Evolutionary conservation across 352 stramenopile species (phyloP).

Genomic region (Phytophthora brassicae): DNA sequence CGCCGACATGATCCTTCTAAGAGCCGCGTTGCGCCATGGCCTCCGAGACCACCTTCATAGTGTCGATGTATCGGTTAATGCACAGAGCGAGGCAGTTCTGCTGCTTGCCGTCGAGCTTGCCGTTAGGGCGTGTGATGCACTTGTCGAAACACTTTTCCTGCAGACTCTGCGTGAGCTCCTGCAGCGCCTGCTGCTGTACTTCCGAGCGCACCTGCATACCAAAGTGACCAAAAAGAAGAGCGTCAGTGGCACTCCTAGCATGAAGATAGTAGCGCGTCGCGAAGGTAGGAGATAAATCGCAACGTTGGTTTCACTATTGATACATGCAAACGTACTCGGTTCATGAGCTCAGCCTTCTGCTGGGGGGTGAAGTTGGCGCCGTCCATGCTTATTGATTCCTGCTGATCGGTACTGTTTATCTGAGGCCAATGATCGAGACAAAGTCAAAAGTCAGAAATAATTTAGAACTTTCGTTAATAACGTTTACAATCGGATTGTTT

Average conservation of each 20-base stretch:
- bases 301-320: background rate
- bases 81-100: constrained; percentile 89
- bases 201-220: constrained; percentile 72
- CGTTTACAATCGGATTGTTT: too few species aligned
- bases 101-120: constrained; percentile 89
- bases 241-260: too few species aligned
- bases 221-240: background rate
- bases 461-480: constrained; percentile 3
- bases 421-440: background rate
- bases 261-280: background rate
- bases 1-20: constrained; percentile 34
- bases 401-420: background rate
- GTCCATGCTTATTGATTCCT: constrained; percentile 53
- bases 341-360: constrained; percentile 86
- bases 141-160: constrained; percentile 92
- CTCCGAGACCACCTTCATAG: constrained; percentile 89
- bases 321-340: constrained; percentile 58
- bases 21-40: constrained; percentile 74
- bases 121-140: constrained; percentile 78
- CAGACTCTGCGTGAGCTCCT: constrained; percentile 86
- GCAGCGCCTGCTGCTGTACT: constrained; percentile 79
- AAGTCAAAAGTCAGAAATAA: background rate
- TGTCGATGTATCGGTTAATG: constrained; percentile 91
- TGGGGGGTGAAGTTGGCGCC: constrained; percentile 74
- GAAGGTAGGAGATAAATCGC: too few species aligned